Evolutionary conservation across 2,329 filamentous ascomycete species (phyloP), one percentile per base, ranked within the genome.

Genomic region (Penicillium janthinellum): DNA sequence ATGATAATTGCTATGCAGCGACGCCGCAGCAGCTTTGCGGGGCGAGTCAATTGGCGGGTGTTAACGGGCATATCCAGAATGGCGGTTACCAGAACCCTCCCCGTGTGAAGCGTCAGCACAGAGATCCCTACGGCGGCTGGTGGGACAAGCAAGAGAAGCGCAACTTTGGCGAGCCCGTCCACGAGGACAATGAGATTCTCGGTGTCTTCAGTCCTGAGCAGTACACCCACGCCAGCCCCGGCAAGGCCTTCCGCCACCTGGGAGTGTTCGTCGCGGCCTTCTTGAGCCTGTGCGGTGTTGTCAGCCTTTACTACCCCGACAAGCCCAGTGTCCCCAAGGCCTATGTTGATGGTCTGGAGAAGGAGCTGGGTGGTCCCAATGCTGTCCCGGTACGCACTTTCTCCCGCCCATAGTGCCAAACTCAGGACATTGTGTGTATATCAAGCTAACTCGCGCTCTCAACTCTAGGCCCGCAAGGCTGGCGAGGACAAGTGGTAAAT

Each of bases 121-220:
- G 95, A 75, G 95, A 98, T 78, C 95, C 96, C 38, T 86, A 98
- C 76, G 94, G 79, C 74, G 88, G 91, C 74, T 99, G 92, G 92
- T 98, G 92, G 91, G 94, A 99, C 80, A 90, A 92, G 78, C 95
- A 99, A 81, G 95, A 98, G 79, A 89, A 93, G 75, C 88, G 95
- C 72, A 98, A 99, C 84, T 98, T 91, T 76, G 93, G 93, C 78
- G 96, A 99, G 79, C 91, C 94, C 12, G 87, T 96, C 54, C 94
- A 99, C 78, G 96, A 99, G 79, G 95, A 99, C 78, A 90, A 97
- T 78, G 96, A 99, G 76, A 84, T 92, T 59, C 83, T 98, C 59
- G 93, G 92, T 69, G 89, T 96, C 65, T 94, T 99, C 79, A 90
- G 91, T 53, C 87, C 92, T 2, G 88, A 95, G 76, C 89, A 93